A percentile compares a stretch with the other conserved stretches of the same genome.
Evolutionary conservation across 2,329 filamentous ascomycete species (phyloP).

Genomic region (Colletotrichum sidae): DNA sequence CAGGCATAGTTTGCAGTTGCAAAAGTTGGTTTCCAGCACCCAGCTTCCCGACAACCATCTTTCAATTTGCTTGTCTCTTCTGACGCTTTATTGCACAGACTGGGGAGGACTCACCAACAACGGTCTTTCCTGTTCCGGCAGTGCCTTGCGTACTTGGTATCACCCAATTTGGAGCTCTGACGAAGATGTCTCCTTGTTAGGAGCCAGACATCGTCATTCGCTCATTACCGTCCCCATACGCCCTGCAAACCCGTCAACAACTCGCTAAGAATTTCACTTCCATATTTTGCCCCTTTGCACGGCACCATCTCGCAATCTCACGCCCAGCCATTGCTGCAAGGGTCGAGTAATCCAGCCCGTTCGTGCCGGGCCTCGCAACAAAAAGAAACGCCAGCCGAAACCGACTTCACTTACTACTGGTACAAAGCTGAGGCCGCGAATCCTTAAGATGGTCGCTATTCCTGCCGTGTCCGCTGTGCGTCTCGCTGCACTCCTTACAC

Average conservation of each 20-base stretch:
- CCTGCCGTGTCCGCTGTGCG: neutral
- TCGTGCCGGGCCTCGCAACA: neutral
- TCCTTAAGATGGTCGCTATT: slow-evolving; percentile 27
- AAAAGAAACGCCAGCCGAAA: slow-evolving; percentile 7
- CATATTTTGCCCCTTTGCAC: slow-evolving; percentile 23
- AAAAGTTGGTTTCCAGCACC: no score
- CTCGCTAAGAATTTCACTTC: slow-evolving; percentile 21
- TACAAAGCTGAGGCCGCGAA: slow-evolving; percentile 16
- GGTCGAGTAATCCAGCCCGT: neutral
- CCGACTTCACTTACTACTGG: neutral
- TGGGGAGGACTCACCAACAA: neutral
- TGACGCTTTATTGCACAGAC: no score
- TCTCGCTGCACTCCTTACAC: neutral
- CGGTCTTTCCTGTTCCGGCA: slow-evolving; percentile 33
- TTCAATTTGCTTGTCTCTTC: no score
- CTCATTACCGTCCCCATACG: neutral
- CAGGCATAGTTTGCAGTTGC: no score
- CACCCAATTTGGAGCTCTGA: slow-evolving; percentile 29
- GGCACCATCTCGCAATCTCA: slow-evolving; percentile 34
- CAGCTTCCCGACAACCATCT: no score
- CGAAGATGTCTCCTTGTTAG: slow-evolving; percentile 6
- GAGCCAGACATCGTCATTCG: neutral
- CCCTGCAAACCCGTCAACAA: slow-evolving; percentile 14
- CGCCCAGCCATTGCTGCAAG: slow-evolving; percentile 19
- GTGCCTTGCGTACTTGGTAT: neutral